Evolutionary conservation across 139 green algal species (phyloP), one percentile per base, ranked within the genome.

Genomic region (Chlamydomonas sphaeroides): DNA sequence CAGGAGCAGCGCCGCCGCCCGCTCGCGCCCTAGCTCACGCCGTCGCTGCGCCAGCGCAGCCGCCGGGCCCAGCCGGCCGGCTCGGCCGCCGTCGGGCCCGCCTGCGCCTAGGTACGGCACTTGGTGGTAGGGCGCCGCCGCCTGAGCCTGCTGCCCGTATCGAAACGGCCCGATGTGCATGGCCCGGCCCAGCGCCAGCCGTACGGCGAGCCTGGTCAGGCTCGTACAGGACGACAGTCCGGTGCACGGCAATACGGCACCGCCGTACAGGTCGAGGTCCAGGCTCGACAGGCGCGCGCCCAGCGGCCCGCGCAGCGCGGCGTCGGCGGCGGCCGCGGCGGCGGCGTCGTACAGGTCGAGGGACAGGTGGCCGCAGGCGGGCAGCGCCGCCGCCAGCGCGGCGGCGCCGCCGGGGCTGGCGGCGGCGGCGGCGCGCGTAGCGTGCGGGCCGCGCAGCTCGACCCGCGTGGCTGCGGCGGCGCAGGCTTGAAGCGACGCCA

Each of bases 341-440:
- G 33, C 51, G 2, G 51, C 38, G 70, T 78, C 70, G 51, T 66
- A 67, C 70, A 78, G 48, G 21, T 78, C 70, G 14, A 78, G 5
- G 2, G 33, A 14, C 18, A 78, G 70, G 20, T 35, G 51, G 49
- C n/a, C 7, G 20, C 63, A 33, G 33, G 23, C 38, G 26, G 70
- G 70, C 33, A 49, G n/a, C 33, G 51, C 49, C 25, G 35, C 51
- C 49, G 51, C 33, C 32, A 78, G 70, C 17, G 23, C 53, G 53
- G 53, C 53, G 23, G 53, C 17, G 53, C 7, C 21, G n/a, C n/a
- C n/a, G n/a, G n/a, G n/a, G n/a, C n/a, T n/a, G n/a, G n/a, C n/a
- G n/a, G n/a, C n/a, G 20, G 20, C 53, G 20, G 20, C 21, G 53
- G 53, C 18, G 53, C 20, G 53, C 11, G 20, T 10, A 5, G 53